Conservation (phyloP, 352 stramenopile species). For the Peronospora destructor region DNA sequence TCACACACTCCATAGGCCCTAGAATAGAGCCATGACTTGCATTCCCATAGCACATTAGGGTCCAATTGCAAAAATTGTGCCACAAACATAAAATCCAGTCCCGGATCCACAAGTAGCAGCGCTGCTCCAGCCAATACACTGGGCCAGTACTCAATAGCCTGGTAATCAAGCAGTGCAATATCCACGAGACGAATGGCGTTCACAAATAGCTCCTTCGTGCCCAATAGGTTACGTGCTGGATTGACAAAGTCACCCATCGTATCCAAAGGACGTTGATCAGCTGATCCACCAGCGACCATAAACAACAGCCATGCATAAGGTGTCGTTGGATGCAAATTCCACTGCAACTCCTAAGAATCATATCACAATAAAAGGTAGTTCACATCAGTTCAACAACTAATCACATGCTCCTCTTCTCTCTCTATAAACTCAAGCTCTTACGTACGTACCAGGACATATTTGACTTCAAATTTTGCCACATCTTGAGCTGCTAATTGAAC, state of each 20-base stretch:
- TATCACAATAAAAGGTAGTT: neutral
- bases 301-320: constrained; percentile 72
- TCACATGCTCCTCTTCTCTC: neutral
- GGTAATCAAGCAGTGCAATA: constrained; percentile 66
- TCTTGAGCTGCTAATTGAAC: constrained; percentile 43
- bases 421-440: neutral
- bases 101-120: constrained; percentile 59
- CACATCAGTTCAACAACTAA: neutral
- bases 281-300: constrained; percentile 58
- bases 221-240: constrained; percentile 44
- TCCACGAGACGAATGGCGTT: constrained; percentile 64
- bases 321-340: constrained; percentile 74
- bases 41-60: constrained; percentile 71
- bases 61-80: constrained; percentile 77
- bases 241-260: constrained; percentile 76
- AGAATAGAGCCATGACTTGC: constrained; percentile 68
- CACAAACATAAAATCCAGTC: constrained; percentile 71
- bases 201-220: constrained; percentile 69
- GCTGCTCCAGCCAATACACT: constrained; percentile 68
- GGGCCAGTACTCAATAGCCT: constrained; percentile 69
- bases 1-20: constrained; percentile 54
- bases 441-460: constrained; percentile 51
- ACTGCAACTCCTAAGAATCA: constrained; percentile 61
- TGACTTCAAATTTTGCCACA: constrained; percentile 48
- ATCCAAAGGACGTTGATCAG: constrained; percentile 51